Conservation (phyloP, 495 filamentous ascomycete species). For the Parathielavia hyrcaniae region DNA sequence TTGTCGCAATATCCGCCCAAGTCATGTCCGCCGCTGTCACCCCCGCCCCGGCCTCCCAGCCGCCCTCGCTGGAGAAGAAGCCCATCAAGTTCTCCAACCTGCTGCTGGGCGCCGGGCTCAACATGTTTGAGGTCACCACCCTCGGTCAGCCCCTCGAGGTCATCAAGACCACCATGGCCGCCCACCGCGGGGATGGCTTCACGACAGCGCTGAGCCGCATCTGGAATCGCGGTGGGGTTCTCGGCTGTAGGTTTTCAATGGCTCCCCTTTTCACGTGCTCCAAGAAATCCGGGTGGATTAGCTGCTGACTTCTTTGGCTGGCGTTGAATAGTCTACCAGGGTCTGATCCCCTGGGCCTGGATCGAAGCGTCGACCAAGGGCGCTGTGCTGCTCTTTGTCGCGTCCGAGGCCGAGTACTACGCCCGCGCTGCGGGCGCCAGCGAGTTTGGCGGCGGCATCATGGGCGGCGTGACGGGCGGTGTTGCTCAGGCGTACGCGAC, state of each 20-base stretch:
- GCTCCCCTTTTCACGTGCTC: slow-evolving; percentile 5
- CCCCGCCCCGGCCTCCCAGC: slow-evolving; percentile 47
- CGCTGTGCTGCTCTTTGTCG: slow-evolving; percentile 97
- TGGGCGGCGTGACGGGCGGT: slow-evolving; percentile 88
- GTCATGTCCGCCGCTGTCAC: slow-evolving; percentile 56
- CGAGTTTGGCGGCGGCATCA: slow-evolving; percentile 82
- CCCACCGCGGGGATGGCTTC: slow-evolving; percentile 87
- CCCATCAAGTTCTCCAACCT: slow-evolving; percentile 99
- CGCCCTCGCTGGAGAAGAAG: slow-evolving; percentile 83
- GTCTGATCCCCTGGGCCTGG: slow-evolving; percentile 99
- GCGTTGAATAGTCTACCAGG: slow-evolving; percentile 83
- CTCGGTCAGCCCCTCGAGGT: slow-evolving; percentile 95
- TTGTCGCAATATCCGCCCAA: slow-evolving; percentile 43
- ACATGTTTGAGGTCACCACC: slow-evolving; percentile 79
- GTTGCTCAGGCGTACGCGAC: slow-evolving; percentile 97
- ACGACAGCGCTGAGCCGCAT: slow-evolving; percentile 71
- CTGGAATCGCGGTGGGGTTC: slow-evolving; percentile 87
- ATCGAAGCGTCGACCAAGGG: slow-evolving; percentile 99
- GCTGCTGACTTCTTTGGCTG: slow-evolving; percentile 13
- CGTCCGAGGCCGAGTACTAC: slow-evolving; percentile 94
- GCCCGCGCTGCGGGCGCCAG: slow-evolving; percentile 72
- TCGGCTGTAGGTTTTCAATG: slow-evolving; percentile 75
- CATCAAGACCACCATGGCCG: slow-evolving; percentile 98
- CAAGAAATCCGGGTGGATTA: background rate
- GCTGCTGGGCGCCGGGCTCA: slow-evolving; percentile 90